phyloP scores from a whole-genome alignment of 768 basidiomycete genomes.

The Daedalea quercina region DNA sequence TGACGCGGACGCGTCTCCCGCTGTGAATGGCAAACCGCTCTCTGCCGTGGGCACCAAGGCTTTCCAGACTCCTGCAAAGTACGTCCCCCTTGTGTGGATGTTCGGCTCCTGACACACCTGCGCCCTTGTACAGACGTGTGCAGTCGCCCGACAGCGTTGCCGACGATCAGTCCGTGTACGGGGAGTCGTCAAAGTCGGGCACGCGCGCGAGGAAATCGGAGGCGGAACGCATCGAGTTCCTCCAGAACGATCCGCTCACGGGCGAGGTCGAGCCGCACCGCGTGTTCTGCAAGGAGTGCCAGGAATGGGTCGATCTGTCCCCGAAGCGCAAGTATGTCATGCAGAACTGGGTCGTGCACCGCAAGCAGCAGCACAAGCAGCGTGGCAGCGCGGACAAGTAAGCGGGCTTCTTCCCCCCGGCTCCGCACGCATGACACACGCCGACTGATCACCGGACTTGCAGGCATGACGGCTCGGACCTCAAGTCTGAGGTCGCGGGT shows the following conservation, averaged over 20 bases:
- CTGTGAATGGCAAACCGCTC: constrained; percentile 2
- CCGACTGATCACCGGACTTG: background rate
- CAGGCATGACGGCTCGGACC: background rate
- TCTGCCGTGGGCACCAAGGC: constrained; percentile 9
- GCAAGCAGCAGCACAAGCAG: constrained; percentile 44
- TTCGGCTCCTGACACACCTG: too few relatives aligned
- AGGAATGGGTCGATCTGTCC: constrained; percentile 50
- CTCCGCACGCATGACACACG: background rate
- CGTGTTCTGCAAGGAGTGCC: constrained; percentile 54
- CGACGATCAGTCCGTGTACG: constrained; percentile 46
- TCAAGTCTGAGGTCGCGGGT: background rate
- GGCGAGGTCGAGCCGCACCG: constrained; percentile 48
- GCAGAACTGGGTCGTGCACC: constrained; percentile 56
- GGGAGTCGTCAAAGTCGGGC: constrained; percentile 41
- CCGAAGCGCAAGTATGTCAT: constrained; percentile 50
- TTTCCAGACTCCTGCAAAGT: constrained; percentile 4
- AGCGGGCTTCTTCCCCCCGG: background rate
- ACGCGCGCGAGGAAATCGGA: constrained; percentile 48
- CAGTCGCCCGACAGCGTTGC: constrained; percentile 24
- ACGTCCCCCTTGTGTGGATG: background rate
- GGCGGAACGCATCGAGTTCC: constrained; percentile 55
- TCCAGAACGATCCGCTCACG: constrained; percentile 55
- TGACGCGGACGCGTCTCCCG: constrained; percentile 7
- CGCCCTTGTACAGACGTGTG: background rate
- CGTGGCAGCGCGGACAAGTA: constrained; percentile 6